phyloP scores from a whole-genome alignment of 768 basidiomycete genomes.

The Ramaria sp. region DNA sequence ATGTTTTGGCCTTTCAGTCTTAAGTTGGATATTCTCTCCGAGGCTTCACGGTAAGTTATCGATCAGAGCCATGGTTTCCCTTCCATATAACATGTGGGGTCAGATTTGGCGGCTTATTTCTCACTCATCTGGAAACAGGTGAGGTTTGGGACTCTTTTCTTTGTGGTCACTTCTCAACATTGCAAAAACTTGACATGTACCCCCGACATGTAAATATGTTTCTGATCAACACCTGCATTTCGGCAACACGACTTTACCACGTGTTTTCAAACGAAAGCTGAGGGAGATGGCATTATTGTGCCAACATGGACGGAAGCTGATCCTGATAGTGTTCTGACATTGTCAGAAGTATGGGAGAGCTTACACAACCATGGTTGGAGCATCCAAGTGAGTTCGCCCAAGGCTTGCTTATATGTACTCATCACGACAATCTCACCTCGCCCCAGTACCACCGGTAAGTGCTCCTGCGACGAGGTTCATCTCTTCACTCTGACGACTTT shows the following conservation, averaged over 20 bases:
- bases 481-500: background rate
- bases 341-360: conserved; percentile 73
- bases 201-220: background rate
- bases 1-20: conserved; percentile 22
- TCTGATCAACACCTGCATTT: background rate
- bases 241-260: background rate
- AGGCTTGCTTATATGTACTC: background rate
- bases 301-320: conserved; percentile 95
- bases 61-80: conserved; percentile 5
- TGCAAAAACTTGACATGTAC: background rate
- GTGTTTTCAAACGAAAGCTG: background rate
- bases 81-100: background rate
- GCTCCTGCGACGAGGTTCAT: background rate
- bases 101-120: conserved; percentile 80
- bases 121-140: conserved; percentile 93
- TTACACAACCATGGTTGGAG: conserved; percentile 81
- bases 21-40: conserved; percentile 84
- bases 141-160: conserved; percentile 14
- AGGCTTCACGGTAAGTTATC: conserved; percentile 51
- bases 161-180: background rate
- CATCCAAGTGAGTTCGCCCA: conserved; percentile 54
- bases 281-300: conserved; percentile 70
- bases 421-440: background rate
- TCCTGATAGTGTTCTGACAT: conserved; percentile 70
- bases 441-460: conserved; percentile 66